phyloP scores from a whole-genome alignment of 2,329 filamentous ascomycete species.

The Aspergillus sp. region DNA sequence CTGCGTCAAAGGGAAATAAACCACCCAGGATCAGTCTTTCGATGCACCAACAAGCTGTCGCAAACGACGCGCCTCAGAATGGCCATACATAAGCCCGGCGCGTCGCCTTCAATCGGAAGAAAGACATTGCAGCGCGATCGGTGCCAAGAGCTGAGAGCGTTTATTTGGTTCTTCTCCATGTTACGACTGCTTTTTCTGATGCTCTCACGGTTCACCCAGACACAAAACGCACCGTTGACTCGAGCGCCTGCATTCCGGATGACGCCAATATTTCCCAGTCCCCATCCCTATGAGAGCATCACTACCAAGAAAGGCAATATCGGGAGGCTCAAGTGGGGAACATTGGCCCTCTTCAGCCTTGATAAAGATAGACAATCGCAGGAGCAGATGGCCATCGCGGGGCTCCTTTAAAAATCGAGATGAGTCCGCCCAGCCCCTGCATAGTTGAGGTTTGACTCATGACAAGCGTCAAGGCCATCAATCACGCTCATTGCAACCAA shows the following conservation, averaged over 20 bases:
- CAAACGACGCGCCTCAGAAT: slow-evolving; percentile 11
- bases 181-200: not conserved
- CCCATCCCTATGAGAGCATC: slow-evolving; percentile 3
- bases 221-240: not conserved
- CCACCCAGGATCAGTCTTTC: slow-evolving; percentile 8
- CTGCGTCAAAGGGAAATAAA: slow-evolving; percentile 8
- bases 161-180: not conserved
- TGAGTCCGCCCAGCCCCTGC: not conserved
- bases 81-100: slow-evolving; percentile 18
- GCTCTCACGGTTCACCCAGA: not conserved
- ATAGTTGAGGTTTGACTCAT: not conserved
- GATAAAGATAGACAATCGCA: slow-evolving; percentile 1
- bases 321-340: slow-evolving; percentile 23
- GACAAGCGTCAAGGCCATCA: not conserved
- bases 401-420: not conserved
- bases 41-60: slow-evolving; percentile 5
- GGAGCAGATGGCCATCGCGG: slow-evolving; percentile 26
- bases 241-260: slow-evolving; percentile 1
- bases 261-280: not conserved
- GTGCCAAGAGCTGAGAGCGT: slow-evolving; percentile 3
- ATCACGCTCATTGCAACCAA: not conserved
- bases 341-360: slow-evolving; percentile 13
- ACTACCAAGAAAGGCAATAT: slow-evolving; percentile 16
- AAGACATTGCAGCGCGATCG: slow-evolving; percentile 1
- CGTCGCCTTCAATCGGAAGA: not conserved